Conservation (phyloP, 2,329 filamentous ascomycete species). For the Epicoccum nigrum region DNA sequence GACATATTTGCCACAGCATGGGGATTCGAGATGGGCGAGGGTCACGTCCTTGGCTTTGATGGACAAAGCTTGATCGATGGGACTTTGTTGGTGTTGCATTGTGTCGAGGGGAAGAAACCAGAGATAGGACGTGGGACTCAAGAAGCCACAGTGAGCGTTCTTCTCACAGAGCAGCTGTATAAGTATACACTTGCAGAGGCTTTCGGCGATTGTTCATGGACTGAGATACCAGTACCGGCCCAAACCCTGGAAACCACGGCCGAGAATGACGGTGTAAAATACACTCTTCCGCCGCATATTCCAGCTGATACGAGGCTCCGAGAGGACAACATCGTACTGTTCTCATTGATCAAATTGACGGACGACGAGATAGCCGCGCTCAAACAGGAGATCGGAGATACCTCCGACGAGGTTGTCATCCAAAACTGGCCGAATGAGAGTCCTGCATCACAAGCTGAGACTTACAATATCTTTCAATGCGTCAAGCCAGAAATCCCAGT, state of each 20-base stretch:
- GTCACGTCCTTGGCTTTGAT: conserved; percentile 1
- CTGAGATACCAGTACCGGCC: not conserved
- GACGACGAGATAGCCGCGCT: conserved; percentile 1
- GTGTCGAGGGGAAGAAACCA: not conserved
- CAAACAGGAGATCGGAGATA: conserved; percentile 4
- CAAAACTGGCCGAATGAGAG: conserved; percentile 14
- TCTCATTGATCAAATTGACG: conserved; percentile 11
- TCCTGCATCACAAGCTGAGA: conserved; percentile 11
- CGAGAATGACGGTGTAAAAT: not conserved
- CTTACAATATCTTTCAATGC: conserved; percentile 8
- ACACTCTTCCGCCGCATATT: not conserved
- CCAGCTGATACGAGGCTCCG: conserved; percentile 46
- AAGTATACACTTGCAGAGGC: not conserved
- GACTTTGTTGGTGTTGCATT: conserved; percentile 2
- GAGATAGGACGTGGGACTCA: conserved; percentile 6
- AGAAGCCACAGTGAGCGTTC: not conserved
- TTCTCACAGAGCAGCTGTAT: not conserved
- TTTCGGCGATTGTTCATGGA: not conserved
- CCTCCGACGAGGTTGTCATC: conserved; percentile 9
- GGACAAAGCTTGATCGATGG: not conserved
- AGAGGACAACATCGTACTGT: conserved; percentile 34
- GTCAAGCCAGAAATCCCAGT: conserved; percentile 1
- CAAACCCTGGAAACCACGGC: not conserved
- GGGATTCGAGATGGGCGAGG: not conserved
- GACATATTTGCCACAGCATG: not conserved